Base-by-base conservation (phyloP, 2,329 filamentous ascomycete species). In the Blastomyces parvus region DNA sequence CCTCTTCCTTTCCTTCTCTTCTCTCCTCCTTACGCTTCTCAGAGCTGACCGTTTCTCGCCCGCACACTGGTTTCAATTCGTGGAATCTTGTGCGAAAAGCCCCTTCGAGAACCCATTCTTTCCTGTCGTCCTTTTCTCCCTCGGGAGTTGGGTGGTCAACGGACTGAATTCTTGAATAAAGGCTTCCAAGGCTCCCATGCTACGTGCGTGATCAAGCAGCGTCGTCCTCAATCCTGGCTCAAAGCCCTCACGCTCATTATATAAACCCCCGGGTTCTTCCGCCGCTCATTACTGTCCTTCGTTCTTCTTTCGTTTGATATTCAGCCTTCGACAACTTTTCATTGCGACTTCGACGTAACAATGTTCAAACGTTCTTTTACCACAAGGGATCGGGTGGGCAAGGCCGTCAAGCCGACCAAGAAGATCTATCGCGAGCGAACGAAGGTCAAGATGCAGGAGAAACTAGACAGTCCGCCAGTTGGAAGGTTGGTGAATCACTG, bases 281-380 rank as follows among this genome's bases (percentile, higher is more conserved):
- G 67, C 70, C 72, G 61, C 61, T 73, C 69, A 61, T 69, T 75
- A 66, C 70, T 71, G 81, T 79, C 80, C 79, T 79, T 79, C 77
- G 72, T 79, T 78, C 77, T 79, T 78, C 77, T 73, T 77, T 81
- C 78, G 77, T 76, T 79, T 72, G 74, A 74, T 69, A 63, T 62
- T 67, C 40, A 19, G 64, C 65, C 53, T 64, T 71, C 64, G 66
- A 66, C 62, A 69, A 71, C 64, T 67, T 65, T 65, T 66, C 67
- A 62, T 66, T 63, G 77, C 73, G 71, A 68, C 69, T 70, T 70
- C 69, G 72, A 74, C 80, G 82, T 4, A 30, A 75, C 78, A 33
- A 96, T 96, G 90, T 96, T 96, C 83, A 95, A 91, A 81, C 90
- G 90, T 76, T 92, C 91, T 74, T 92, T 94, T 80, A 83, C 87